phyloP scores from a whole-genome alignment of 305 asterid genomes.

The Fraxinus platypoda region DNA sequence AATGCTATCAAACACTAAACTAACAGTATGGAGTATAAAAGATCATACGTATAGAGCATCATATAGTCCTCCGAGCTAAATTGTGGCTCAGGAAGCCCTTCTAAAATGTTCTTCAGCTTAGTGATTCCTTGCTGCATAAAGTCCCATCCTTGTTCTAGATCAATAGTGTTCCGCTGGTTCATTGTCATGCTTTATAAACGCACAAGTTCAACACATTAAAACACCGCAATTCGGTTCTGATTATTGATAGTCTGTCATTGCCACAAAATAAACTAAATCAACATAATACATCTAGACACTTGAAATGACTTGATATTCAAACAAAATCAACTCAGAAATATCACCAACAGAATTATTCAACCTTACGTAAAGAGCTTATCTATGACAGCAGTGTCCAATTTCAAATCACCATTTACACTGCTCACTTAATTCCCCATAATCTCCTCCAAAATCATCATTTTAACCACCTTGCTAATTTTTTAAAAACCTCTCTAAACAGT shows the following conservation, averaged over 20 bases:
- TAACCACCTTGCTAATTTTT: background rate
- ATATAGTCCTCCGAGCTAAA: constrained; percentile 81
- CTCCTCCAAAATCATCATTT: background rate
- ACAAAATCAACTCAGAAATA: background rate
- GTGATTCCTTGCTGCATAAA: constrained; percentile 71
- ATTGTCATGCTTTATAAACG: constrained; percentile 37
- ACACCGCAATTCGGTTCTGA: background rate
- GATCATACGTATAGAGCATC: constrained; percentile 65
- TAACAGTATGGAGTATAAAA: background rate
- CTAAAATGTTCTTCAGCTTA: constrained; percentile 71
- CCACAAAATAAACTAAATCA: constrained; percentile 15
- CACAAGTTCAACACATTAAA: background rate
- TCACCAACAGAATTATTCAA: no score
- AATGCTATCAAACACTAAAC: constrained; percentile 9
- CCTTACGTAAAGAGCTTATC: background rate
- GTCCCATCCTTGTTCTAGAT: constrained; percentile 76
- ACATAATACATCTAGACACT: background rate
- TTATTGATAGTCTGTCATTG: constrained; percentile 16
- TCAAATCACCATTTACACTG: background rate
- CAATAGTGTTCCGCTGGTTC: constrained; percentile 55
- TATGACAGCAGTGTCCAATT: background rate
- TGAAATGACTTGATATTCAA: background rate
- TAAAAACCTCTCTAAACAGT: background rate
- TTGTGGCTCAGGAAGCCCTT: constrained; percentile 69
- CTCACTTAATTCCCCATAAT: background rate